phyloP scores from a whole-genome alignment of 371 early-diverging fungal genomes.

The Catenaria anguillulae region DNA sequence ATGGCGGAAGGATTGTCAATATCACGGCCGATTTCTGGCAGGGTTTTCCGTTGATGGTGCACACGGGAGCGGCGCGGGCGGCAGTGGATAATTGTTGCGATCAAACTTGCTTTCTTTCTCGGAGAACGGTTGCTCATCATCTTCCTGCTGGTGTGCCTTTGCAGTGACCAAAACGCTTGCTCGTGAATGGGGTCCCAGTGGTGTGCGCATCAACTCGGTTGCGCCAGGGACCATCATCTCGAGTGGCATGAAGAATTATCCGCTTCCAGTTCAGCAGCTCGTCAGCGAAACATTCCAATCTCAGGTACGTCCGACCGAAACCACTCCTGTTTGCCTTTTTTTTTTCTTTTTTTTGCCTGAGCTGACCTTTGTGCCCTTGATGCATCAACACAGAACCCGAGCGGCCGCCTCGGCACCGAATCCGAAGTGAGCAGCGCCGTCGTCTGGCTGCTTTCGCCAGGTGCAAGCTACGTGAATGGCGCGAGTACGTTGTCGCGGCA shows the following conservation, averaged over 20 bases:
- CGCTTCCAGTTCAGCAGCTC: constrained; percentile 19
- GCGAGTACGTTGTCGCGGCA: constrained; percentile 11
- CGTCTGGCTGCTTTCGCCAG: constrained; percentile 29
- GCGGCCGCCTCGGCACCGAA: constrained; percentile 35
- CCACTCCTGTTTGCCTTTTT: not conserved
- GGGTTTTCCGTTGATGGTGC: constrained; percentile 15
- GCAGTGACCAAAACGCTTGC: constrained; percentile 33
- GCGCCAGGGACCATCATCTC: constrained; percentile 40
- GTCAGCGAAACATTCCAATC: constrained; percentile 11
- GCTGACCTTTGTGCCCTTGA: too few species aligned
- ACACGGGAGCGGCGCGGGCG: constrained; percentile 23
- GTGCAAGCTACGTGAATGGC: constrained; percentile 29
- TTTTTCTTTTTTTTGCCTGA: not conserved
- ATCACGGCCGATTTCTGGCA: constrained; percentile 32
- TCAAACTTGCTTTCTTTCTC: not conserved
- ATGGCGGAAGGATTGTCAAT: constrained; percentile 32
- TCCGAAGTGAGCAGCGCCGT: constrained; percentile 30
- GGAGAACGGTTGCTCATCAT: not conserved
- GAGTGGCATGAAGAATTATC: constrained; percentile 34
- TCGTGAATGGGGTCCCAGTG: constrained; percentile 33
- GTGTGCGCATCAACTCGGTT: constrained; percentile 36
- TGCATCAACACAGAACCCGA: constrained; percentile 17
- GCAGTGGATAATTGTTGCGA: constrained; percentile 18
- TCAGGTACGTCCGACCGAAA: constrained; percentile 19
- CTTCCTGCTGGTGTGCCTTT: too few species aligned